phyloP scores from a whole-genome alignment of 768 basidiomycete species.

The Tylopilus plumbeoviolaceoides region DNA sequence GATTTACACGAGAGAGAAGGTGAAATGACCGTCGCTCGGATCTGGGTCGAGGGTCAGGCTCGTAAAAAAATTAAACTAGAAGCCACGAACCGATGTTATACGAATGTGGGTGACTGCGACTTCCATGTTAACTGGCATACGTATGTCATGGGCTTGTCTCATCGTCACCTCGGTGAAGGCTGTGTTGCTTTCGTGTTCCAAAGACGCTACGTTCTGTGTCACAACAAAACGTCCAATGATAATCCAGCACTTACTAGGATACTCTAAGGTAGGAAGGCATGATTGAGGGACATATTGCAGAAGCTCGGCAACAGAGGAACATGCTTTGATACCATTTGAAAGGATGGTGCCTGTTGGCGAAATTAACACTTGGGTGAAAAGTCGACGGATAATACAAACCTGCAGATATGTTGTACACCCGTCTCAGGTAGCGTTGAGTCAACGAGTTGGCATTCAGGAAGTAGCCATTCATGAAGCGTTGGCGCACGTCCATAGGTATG shows the following conservation, averaged over 20 bases:
- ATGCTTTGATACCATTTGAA: slow-evolving; percentile 50
- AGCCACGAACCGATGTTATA: slow-evolving; percentile 63
- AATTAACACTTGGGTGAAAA: slow-evolving; percentile 1
- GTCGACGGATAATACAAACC: slow-evolving; percentile 30
- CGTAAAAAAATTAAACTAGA: not conserved
- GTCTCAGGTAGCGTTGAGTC: slow-evolving; percentile 69
- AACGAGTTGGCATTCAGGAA: slow-evolving; percentile 72
- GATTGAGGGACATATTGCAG: slow-evolving; percentile 50
- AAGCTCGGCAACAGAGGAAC: slow-evolving; percentile 61
- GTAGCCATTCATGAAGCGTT: slow-evolving; percentile 56
- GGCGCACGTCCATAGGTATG: slow-evolving; percentile 64
- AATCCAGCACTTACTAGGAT: slow-evolving; percentile 46
- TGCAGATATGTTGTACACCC: slow-evolving; percentile 66
- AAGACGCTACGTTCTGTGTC: slow-evolving; percentile 39
- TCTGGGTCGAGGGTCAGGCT: slow-evolving; percentile 33
- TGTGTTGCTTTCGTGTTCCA: slow-evolving; percentile 58
- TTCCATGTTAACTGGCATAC: slow-evolving; percentile 66
- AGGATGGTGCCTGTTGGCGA: slow-evolving; percentile 44
- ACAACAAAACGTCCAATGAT: slow-evolving; percentile 1
- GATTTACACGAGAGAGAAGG: slow-evolving; percentile 67
- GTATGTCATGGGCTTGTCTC: slow-evolving; percentile 60
- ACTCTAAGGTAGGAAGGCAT: slow-evolving; percentile 43
- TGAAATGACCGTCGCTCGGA: slow-evolving; percentile 69
- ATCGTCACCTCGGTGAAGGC: slow-evolving; percentile 62
- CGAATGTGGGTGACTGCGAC: slow-evolving; percentile 70